phyloP scores from a whole-genome alignment of 495 filamentous ascomycete genomes.

The Hypomontagnella monticulosa region DNA sequence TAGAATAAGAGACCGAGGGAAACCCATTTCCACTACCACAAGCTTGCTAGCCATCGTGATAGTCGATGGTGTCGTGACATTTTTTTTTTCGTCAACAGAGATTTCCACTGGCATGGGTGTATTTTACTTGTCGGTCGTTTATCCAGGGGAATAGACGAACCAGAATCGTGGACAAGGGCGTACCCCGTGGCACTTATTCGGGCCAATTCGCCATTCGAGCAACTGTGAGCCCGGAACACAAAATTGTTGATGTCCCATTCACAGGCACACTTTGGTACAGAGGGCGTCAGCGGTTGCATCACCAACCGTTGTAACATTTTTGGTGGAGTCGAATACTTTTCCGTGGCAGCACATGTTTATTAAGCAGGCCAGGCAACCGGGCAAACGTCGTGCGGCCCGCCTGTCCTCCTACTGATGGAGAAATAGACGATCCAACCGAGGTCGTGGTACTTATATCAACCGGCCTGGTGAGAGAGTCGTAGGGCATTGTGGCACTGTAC shows the following conservation, averaged over 20 bases:
- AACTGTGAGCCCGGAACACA: conserved; percentile 41
- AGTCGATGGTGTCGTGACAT: conserved; percentile 29
- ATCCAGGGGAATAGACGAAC: conserved; percentile 38
- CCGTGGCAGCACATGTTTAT: conserved; percentile 24
- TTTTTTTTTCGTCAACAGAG: conserved; percentile 18
- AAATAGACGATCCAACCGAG: conserved; percentile 30
- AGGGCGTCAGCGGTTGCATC: conserved; percentile 43
- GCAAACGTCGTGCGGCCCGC: conserved; percentile 32
- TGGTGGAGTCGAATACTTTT: conserved; percentile 36
- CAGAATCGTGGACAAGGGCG: conserved; percentile 39
- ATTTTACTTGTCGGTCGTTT: conserved; percentile 25
- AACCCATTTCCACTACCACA: conserved; percentile 8
- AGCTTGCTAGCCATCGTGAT: conserved; percentile 17
- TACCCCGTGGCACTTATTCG: conserved; percentile 42
- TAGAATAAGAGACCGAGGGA: conserved; percentile 23
- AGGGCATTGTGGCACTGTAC: conserved; percentile 33
- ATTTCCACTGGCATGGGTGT: conserved; percentile 34
- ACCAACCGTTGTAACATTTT: conserved; percentile 42
- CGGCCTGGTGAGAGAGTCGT: conserved; percentile 29
- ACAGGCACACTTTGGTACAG: conserved; percentile 37
- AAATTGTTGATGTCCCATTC: conserved; percentile 41
- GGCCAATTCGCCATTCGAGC: conserved; percentile 41
- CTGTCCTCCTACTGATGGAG: conserved; percentile 23
- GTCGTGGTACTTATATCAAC: conserved; percentile 33
- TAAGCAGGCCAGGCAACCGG: conserved; percentile 29